Base-by-base conservation (phyloP, 306 rosid species). In the Quercus glauca region DNA sequence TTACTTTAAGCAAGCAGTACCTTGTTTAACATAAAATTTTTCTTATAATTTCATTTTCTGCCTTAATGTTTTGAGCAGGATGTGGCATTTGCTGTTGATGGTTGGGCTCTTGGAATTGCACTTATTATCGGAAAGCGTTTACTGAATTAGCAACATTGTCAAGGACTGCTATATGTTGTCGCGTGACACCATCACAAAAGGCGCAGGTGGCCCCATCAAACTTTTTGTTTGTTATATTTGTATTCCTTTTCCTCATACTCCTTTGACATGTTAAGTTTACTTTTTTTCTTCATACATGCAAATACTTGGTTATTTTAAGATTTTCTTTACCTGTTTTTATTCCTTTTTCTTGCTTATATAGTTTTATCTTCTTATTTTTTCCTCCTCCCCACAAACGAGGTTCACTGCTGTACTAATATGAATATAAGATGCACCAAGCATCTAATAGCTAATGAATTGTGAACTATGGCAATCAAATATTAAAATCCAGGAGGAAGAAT, bases 121-220 rank as follows among this genome's bases (percentile, higher is more conserved):
- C n/a, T n/a, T n/a, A n/a, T n/a, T n/a, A n/a, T n/a, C n/a, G n/a
- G n/a, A n/a, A n/a, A n/a, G n/a, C n/a, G n/a, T n/a, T n/a, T n/a
- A n/a, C n/a, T n/a, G n/a, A n/a, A n/a, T n/a, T n/a, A n/a, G n/a
- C n/a, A n/a, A n/a, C n/a, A n/a, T n/a, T n/a, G n/a, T n/a, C n/a
- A n/a, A n/a, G n/a, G n/a, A n/a, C n/a, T n/a, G n/a, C n/a, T n/a
- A n/a, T n/a, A n/a, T n/a, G n/a, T n/a, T n/a, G n/a, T n/a, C n/a
- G n/a, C n/a, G n/a, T n/a, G n/a, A n/a, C n/a, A n/a, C n/a, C n/a
- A n/a, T n/a, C n/a, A n/a, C n/a, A n/a, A n/a, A n/a, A 18, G 83
- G 99, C 98, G 55, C 98, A 95, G 99, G 99, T 95, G 26, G 55
- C 67, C 67, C 65, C 73, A 45, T 41, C 21, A 55, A 68, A 49